Evolutionary conservation across 73 alveolate genomes (phyloP), one percentile per base, ranked within the genome.

Genomic region (Symbiodinium pilosum): DNA sequence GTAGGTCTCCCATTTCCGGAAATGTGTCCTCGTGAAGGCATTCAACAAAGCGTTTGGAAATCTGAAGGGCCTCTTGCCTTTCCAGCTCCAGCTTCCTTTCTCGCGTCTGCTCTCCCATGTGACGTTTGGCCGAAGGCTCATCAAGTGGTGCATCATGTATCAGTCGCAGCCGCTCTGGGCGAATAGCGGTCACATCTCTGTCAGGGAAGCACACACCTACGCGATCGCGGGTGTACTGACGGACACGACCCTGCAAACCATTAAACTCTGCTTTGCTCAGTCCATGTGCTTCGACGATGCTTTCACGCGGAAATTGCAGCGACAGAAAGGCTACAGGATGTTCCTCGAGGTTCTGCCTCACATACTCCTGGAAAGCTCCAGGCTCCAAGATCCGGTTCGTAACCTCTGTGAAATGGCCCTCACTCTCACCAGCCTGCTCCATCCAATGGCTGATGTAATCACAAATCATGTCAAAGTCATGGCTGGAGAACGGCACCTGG

Each of bases 1-100:
- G 97, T 36, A 91, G 51, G 52, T 91, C 97, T 0, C 97, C 97
- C 97, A 91, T 91, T 43, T 91, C 97, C 24, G 97, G 97, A n/a
- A 91, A 91, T 1, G 97, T 91, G 68, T 91, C 97, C 54, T 91
- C 97, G 52, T 68, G 81, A 36, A 91, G 89, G 89, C 97, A 91
- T 32, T 91, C 97, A 38, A 41, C 77, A 47, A 91, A 91, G 32
- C 97, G 75, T 88, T 71, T 91, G 32, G 89, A 41, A 32, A 91
- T 91, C 89, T 91, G 97, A 36, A 91, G 81, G 9, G 97, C 97
- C 30, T 91, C 97, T 52, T 91, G 97, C 42, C 88, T 41, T 43
- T 91, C 97, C 81, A 91, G 40, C 34, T 91, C 97, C 30, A 34
- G 24, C n/a, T 40, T 32, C 32, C 97, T 28, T 38, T 91, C 97